These are phyloP conservation scores for Phytophthora vignae DNA, from an alignment of 352 stramenopile genomes.

Conservation along the genomic window DNA sequence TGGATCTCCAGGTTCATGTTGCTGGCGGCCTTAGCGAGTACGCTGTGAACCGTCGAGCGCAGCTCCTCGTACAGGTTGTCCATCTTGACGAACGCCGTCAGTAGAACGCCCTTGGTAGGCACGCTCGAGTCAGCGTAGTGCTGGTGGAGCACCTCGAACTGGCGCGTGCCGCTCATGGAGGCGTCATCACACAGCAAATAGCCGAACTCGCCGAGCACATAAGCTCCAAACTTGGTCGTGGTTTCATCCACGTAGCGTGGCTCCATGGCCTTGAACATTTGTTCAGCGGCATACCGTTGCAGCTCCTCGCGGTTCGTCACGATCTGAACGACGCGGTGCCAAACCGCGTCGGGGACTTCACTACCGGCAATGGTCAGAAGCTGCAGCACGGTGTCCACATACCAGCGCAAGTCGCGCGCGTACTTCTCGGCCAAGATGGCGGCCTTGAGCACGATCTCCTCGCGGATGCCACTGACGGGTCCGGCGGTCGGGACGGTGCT, in stretches of 20 bases:
- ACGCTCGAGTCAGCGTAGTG: constrained; percentile 92
- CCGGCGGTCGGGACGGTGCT: constrained; percentile 36
- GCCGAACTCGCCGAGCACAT: constrained; percentile 98
- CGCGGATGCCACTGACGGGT: constrained; percentile 73
- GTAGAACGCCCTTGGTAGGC: constrained; percentile 93
- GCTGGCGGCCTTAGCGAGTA: constrained; percentile 95
- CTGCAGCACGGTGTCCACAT: constrained; percentile 98
- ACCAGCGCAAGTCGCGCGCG: constrained; percentile 95
- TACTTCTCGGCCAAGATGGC: constrained; percentile 99
- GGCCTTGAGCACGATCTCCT: constrained; percentile 98
- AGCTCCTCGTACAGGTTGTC: constrained; percentile 87
- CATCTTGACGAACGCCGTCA: constrained; percentile 98
- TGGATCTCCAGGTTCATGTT: constrained; percentile 98
- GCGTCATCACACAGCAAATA: constrained; percentile 93
- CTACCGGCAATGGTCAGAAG: constrained; percentile 95
- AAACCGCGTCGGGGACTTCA: constrained; percentile 96
- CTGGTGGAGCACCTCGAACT: constrained; percentile 97
- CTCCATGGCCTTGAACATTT: constrained; percentile 95
- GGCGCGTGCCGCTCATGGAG: constrained; percentile 91
- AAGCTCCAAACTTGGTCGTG: constrained; percentile 94
- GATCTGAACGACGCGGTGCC: constrained; percentile 99
- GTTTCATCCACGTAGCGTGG: constrained; percentile 95
- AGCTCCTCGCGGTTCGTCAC: constrained; percentile 98
- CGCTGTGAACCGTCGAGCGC: constrained; percentile 84
- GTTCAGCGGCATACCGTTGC: constrained; percentile 94